Conservation (phyloP, 257 asterid genomes). For the Nyctanthes arbortristis region DNA sequence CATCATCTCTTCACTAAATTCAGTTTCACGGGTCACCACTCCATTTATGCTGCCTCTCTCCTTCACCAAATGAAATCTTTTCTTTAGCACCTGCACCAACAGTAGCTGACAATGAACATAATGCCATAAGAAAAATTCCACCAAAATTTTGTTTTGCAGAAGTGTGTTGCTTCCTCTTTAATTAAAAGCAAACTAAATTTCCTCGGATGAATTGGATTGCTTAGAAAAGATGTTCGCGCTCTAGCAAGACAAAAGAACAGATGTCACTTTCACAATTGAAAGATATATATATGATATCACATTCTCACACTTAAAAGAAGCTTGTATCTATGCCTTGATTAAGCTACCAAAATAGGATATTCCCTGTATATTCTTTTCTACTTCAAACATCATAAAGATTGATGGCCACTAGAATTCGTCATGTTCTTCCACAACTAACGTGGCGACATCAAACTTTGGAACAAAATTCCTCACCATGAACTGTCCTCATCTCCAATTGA, state of each 20-base stretch:
- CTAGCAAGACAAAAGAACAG: not conserved
- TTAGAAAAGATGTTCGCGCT: not conserved
- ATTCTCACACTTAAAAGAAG: not conserved
- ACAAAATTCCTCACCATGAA: not conserved
- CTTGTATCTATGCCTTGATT: not conserved
- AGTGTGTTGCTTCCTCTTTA: not conserved
- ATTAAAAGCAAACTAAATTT: not conserved
- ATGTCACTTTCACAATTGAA: not conserved
- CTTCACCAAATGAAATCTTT: constrained; percentile 60
- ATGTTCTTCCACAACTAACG: not conserved
- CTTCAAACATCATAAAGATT: not conserved
- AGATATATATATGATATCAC: too few relatives aligned
- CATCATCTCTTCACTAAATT: constrained; percentile 66
- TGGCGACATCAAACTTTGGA: not conserved
- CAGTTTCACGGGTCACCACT: constrained; percentile 46
- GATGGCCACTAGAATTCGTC: not conserved
- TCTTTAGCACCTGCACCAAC: constrained; percentile 68
- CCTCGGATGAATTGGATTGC: not conserved
- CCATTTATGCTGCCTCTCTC: constrained; percentile 43
- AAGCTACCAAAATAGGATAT: not conserved
- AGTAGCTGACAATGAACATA: constrained; percentile 12
- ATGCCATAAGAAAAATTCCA: not conserved
- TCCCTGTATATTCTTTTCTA: not conserved
- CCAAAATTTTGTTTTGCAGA: not conserved
- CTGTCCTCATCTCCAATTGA: not conserved